Evolutionary conservation across 139 green algal species (phyloP).

Genomic region (Microglena sp.): DNA sequence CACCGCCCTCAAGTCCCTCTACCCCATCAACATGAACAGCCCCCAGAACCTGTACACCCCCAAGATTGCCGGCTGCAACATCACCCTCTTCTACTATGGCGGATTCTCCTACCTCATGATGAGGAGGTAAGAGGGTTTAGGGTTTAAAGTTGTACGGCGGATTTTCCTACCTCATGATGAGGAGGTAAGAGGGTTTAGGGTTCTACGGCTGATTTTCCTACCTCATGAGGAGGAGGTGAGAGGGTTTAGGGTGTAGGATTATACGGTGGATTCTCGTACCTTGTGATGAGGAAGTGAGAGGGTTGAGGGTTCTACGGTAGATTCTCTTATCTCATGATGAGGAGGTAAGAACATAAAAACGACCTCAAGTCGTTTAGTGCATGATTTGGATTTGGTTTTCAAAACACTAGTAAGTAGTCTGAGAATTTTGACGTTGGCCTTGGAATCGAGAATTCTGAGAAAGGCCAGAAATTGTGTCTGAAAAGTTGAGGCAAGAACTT

Average conservation of each 20-base stretch:
- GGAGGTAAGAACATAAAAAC: constrained; percentile 32
- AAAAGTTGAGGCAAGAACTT: no score
- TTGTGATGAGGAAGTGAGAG: constrained; percentile 53
- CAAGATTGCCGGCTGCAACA: constrained; percentile 68
- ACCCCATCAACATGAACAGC: constrained; percentile 62
- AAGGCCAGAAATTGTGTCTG: no score
- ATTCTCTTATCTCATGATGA: constrained; percentile 88
- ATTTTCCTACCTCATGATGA: constrained; percentile 88
- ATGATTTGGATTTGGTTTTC: no score
- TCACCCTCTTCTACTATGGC: constrained; percentile 92
- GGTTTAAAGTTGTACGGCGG: constrained; percentile 23
- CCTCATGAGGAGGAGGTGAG: constrained; percentile 66
- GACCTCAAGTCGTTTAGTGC: no score
- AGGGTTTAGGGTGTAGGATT: not conserved
- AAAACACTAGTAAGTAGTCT: no score
- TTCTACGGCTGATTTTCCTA: constrained; percentile 95
- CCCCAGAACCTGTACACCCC: constrained; percentile 55
- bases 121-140: constrained; percentile 22
- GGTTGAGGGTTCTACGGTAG: constrained; percentile 86
- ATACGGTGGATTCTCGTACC: constrained; percentile 73
- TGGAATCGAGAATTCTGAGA: no score
- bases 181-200: not conserved
- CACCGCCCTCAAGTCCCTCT: constrained; percentile 31
- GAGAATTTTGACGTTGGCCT: no score
- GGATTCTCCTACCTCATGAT: constrained; percentile 91